These are phyloP conservation scores for Nitzschia sp. DNA, from an alignment of 108 stramenopile genomes.

Conservation along the genomic window DNA sequence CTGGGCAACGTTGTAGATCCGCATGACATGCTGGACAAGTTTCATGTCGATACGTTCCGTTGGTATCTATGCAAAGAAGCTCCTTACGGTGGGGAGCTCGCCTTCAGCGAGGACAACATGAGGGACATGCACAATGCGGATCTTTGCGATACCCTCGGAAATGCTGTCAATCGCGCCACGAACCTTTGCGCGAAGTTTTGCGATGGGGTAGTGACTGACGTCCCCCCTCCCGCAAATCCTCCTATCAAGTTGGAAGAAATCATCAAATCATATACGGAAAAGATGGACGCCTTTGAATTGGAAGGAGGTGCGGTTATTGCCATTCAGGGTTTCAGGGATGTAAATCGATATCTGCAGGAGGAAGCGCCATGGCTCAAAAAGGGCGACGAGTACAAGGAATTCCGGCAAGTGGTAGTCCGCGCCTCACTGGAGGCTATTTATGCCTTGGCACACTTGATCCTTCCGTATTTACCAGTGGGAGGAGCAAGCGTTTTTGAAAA, in stretches of 20 bases:
- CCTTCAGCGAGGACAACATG: slow-evolving; percentile 84
- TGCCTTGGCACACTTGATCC: slow-evolving; percentile 88
- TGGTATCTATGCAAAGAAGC: slow-evolving; percentile 94
- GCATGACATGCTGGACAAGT: slow-evolving; percentile 87
- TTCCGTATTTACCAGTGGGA: slow-evolving; percentile 91
- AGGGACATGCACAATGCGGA: slow-evolving; percentile 95
- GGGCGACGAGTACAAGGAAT: slow-evolving; percentile 81
- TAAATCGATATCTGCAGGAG: slow-evolving; percentile 93
- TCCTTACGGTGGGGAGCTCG: slow-evolving; percentile 92
- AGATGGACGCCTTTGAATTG: slow-evolving; percentile 83
- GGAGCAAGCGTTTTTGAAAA: slow-evolving; percentile 87
- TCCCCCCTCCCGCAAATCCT: slow-evolving; percentile 34
- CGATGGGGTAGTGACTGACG: slow-evolving; percentile 81
- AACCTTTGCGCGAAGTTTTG: slow-evolving; percentile 89
- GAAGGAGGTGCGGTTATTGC: slow-evolving; percentile 76
- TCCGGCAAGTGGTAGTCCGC: slow-evolving; percentile 82
- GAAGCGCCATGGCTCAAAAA: slow-evolving; percentile 96
- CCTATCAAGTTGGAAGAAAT: slow-evolving; percentile 69
- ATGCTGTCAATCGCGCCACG: slow-evolving; percentile 95
- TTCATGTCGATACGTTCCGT: slow-evolving; percentile 93
- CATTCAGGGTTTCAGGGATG: slow-evolving; percentile 82
- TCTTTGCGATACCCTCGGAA: slow-evolving; percentile 95
- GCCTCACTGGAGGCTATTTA: slow-evolving; percentile 94
- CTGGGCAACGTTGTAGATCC: slow-evolving; percentile 99
- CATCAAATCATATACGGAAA: slow-evolving; percentile 52